Evolutionary conservation across 2,329 filamentous ascomycete species (phyloP).

Genomic region (Gnomoniopsis sp.): DNA sequence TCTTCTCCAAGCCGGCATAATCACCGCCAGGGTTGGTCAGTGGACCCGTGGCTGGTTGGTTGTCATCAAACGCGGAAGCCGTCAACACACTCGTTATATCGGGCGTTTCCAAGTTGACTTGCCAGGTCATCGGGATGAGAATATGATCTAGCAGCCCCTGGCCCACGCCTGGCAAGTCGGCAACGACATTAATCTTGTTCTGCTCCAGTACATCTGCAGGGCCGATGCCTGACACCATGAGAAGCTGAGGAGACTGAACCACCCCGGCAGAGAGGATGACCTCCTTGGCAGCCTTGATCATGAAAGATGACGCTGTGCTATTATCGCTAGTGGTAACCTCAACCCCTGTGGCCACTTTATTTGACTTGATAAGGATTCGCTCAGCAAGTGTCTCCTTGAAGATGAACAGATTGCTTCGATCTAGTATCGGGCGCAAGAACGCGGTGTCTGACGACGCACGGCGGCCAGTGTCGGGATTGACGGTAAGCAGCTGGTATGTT

Average conservation of each 20-base stretch:
- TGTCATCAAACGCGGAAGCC: neutral
- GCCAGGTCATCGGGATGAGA: neutral
- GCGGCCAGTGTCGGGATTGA: neutral
- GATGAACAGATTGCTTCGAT: neutral
- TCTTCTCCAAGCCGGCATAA: neutral
- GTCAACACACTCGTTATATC: neutral
- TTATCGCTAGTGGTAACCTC: neutral
- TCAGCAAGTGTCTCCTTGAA: slow-evolving; percentile 4
- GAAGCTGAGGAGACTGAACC: slow-evolving; percentile 37
- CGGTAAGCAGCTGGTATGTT: neutral
- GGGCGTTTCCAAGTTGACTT: neutral
- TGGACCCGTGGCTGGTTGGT: neutral
- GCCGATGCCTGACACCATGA: slow-evolving; percentile 24
- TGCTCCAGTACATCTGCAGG: slow-evolving; percentile 10
- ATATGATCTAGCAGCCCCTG: slow-evolving; percentile 8
- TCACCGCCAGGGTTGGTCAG: slow-evolving; percentile 9
- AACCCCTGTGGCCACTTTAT: slow-evolving; percentile 8
- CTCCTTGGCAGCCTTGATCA: slow-evolving; percentile 23
- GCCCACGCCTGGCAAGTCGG: slow-evolving; percentile 24
- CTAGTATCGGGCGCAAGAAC: neutral
- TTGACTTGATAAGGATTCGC: neutral
- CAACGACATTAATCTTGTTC: slow-evolving; percentile 24
- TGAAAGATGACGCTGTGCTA: neutral
- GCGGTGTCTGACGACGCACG: neutral
- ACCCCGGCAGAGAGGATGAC: slow-evolving; percentile 40